These are phyloP conservation scores for Teratosphaeria epicoccoides DNA, from an alignment of 2,329 filamentous ascomycete species.

Conservation along the genomic window DNA sequence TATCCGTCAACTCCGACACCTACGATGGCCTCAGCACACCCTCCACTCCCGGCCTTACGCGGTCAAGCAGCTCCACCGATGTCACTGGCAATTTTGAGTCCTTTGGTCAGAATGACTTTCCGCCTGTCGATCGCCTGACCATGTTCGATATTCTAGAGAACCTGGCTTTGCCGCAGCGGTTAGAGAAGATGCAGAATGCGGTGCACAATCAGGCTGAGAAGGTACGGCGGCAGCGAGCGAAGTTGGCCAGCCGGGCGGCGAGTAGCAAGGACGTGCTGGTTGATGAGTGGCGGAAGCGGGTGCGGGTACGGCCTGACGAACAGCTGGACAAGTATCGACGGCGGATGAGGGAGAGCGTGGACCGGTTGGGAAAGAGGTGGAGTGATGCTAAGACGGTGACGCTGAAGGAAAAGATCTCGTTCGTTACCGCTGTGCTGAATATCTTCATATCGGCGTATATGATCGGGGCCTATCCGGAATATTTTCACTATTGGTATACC, in stretches of 20 bases:
- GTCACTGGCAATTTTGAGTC: conserved; percentile 70
- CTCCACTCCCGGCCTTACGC: conserved; percentile 48
- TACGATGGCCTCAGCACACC: conserved; percentile 23
- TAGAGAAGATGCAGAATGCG: conserved; percentile 81
- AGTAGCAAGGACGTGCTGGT: conserved; percentile 81
- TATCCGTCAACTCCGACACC: conserved; percentile 30
- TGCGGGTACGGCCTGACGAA: conserved; percentile 71
- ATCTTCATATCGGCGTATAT: conserved; percentile 95
- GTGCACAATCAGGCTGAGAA: conserved; percentile 75
- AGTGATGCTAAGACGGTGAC: conserved; percentile 84
- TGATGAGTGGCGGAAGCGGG: conserved; percentile 79
- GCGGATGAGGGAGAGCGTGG: conserved; percentile 80
- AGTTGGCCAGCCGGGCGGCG: conserved; percentile 62
- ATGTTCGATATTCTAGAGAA: conserved; percentile 93
- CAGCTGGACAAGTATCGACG: conserved; percentile 83
- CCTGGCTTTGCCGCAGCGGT: conserved; percentile 72
- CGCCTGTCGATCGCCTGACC: conserved; percentile 78
- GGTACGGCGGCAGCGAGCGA: conserved; percentile 72
- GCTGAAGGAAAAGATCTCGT: conserved; percentile 83
- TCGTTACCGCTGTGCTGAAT: conserved; percentile 92
- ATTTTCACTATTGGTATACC: conserved; percentile 82
- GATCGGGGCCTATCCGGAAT: conserved; percentile 72
- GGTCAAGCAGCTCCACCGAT: conserved; percentile 71
- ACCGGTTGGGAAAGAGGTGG: conserved; percentile 75
- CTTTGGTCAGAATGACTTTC: conserved; percentile 69